Percentiles rank a stretch among this genome's conserved stretches.
Conservation (phyloP, 2,329 filamentous ascomycete species). For the Endoconidiophora laricicola region DNA sequence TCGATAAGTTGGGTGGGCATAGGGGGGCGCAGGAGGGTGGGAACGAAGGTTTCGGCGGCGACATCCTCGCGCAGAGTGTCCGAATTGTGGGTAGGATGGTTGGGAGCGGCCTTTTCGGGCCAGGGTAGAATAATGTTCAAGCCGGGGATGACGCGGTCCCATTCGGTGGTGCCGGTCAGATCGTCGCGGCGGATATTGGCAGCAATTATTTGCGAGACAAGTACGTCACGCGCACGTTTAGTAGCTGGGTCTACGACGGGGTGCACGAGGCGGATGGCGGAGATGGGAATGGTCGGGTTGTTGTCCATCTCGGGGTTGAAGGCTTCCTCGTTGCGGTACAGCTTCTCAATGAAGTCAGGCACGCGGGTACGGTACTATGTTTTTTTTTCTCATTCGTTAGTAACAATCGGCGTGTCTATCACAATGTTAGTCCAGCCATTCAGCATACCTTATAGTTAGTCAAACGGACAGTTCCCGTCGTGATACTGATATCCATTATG, state of each 20-base stretch:
- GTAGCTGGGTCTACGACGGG: conserved; percentile 51
- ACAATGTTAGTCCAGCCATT: conserved; percentile 15
- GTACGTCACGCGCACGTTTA: conserved; percentile 50
- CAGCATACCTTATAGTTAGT: conserved; percentile 43
- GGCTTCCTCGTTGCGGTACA: conserved; percentile 25
- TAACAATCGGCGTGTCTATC: no score
- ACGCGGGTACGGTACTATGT: conserved; percentile 8
- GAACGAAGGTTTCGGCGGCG: conserved; percentile 58
- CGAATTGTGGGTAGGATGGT: conserved; percentile 34
- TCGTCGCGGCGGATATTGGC: conserved; percentile 26
- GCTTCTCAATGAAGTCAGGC: conserved; percentile 11
- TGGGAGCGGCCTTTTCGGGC: conserved; percentile 45
- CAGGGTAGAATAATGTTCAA: conserved; percentile 61
- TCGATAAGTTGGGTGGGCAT: conserved; percentile 67
- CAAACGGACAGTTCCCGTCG: conserved; percentile 42
- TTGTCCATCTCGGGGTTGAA: conserved; percentile 21
- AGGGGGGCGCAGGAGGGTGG: conserved; percentile 59
- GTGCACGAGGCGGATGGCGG: conserved; percentile 65
- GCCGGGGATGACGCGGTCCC: conserved; percentile 48
- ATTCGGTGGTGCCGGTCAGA: conserved; percentile 26
- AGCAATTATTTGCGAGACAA: conserved; percentile 55
- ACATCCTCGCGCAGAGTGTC: conserved; percentile 67
- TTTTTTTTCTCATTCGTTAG: neutral
- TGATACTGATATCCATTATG: conserved; percentile 40
- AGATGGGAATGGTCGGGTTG: conserved; percentile 45